These are phyloP conservation scores for Polytolypa hystricis DNA, from an alignment of 2,329 filamentous ascomycete species.

Conservation along the genomic window DNA sequence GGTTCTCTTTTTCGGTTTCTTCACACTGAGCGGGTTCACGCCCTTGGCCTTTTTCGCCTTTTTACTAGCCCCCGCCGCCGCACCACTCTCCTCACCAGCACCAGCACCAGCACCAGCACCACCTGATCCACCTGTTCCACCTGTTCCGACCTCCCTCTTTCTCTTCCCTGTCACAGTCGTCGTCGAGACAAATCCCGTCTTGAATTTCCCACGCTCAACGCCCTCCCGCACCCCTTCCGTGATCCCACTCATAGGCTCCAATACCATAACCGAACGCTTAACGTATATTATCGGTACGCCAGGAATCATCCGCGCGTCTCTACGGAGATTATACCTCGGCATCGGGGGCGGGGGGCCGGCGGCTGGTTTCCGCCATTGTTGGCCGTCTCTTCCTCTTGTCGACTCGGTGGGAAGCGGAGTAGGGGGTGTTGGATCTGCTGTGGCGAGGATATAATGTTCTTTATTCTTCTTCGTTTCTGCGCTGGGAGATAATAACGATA, in stretches of 20 bases:
- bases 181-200: constrained; percentile 28
- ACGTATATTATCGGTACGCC: constrained; percentile 42
- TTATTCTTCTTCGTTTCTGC: constrained; percentile 33
- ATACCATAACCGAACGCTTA: constrained; percentile 40
- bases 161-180: constrained; percentile 21
- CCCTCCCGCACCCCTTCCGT: constrained; percentile 33
- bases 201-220: constrained; percentile 37
- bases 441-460: constrained; percentile 38
- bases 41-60: constrained; percentile 34
- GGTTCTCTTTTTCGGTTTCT: constrained; percentile 33
- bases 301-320: constrained; percentile 31
- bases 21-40: constrained; percentile 38
- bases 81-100: constrained; percentile 14
- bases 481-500: constrained; percentile 33
- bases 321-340: constrained; percentile 28
- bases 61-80: no score
- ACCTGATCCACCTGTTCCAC: constrained; percentile 14
- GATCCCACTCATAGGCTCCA: constrained; percentile 36
- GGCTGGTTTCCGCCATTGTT: constrained; percentile 12
- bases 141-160: constrained; percentile 18
- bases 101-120: neutral
- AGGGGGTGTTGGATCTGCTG: constrained; percentile 26
- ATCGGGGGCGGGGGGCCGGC: constrained; percentile 11
- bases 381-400: neutral
- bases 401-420: constrained; percentile 4